A percentile compares a stretch with the other conserved stretches of the same genome.
Conservation (phyloP, 2,329 filamentous ascomycete genomes). For the Diaporthe sp. region DNA sequence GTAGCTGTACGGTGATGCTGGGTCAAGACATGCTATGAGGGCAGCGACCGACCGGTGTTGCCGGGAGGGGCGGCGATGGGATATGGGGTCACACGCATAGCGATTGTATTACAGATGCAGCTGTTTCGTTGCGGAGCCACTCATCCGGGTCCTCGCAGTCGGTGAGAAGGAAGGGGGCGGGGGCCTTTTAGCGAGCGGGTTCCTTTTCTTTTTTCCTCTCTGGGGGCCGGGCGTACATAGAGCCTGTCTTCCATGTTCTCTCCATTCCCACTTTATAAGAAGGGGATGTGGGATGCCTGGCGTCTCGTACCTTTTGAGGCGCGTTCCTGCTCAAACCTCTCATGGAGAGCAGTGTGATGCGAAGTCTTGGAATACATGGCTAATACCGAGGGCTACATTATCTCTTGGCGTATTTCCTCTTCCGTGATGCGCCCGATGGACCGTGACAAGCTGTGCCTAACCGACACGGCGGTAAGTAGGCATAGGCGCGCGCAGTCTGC, state of each 20-base stretch:
- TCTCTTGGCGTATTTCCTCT: not conserved
- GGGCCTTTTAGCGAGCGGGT: not conserved
- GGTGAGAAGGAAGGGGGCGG: not conserved
- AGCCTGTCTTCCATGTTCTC: not conserved
- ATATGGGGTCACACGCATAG: constrained; percentile 19
- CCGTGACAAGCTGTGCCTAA: not conserved
- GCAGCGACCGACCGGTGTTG: not conserved
- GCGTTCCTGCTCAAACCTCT: not conserved
- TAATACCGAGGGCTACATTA: constrained; percentile 2
- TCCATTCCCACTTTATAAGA: not conserved
- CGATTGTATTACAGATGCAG: constrained; percentile 15
- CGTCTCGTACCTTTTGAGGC: not conserved
- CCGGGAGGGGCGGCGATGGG: not conserved
- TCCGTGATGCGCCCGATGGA: not conserved
- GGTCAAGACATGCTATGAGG: no score
- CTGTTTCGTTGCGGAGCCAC: constrained; percentile 9
- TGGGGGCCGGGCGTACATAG: not conserved
- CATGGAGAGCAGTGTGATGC: not conserved
- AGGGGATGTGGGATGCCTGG: not conserved
- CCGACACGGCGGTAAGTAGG: not conserved
- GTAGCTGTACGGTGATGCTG: not conserved
- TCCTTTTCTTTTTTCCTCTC: not conserved
- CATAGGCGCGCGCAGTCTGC: not conserved
- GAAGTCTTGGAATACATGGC: not conserved
- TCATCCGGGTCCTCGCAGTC: not conserved